Percentiles rank a stretch among this genome's conserved stretches.
These are phyloP conservation scores for Mrakia gelida DNA, from an alignment of 768 basidiomycete genomes.

Conservation along the genomic window DNA sequence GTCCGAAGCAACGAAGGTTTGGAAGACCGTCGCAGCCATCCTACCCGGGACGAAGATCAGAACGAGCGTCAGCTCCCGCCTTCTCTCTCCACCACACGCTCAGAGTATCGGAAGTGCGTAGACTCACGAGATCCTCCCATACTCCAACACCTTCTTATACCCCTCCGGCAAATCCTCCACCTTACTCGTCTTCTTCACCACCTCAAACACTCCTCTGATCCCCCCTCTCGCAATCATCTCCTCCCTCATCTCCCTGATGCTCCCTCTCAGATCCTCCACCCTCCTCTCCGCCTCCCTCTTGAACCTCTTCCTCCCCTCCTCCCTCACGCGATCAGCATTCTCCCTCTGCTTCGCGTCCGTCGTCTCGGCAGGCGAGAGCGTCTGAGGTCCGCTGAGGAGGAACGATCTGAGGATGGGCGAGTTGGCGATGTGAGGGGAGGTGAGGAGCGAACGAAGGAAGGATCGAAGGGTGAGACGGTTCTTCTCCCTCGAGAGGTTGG, in stretches of 20 bases:
- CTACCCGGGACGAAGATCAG: slow-evolving; percentile 47
- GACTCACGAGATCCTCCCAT: slow-evolving; percentile 92
- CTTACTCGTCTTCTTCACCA: slow-evolving; percentile 73
- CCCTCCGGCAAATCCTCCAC: slow-evolving; percentile 74
- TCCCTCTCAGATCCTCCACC: slow-evolving; percentile 77
- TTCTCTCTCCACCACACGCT: too few species aligned
- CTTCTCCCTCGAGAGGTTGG: slow-evolving; percentile 66
- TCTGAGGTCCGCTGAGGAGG: slow-evolving; percentile 69
- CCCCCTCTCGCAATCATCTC: slow-evolving; percentile 72
- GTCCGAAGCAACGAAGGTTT: slow-evolving; percentile 88
- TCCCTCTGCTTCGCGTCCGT: slow-evolving; percentile 75
- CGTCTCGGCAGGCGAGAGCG: slow-evolving; percentile 63
- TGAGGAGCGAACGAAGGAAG: slow-evolving; percentile 77
- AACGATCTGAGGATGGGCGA: slow-evolving; percentile 84
- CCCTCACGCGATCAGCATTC: slow-evolving; percentile 79
- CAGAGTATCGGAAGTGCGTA: too few species aligned
- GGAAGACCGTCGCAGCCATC: slow-evolving; percentile 92
- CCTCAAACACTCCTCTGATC: slow-evolving; percentile 77
- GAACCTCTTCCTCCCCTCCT: slow-evolving; percentile 81
- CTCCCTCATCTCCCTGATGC: slow-evolving; percentile 82
- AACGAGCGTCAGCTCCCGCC: neutral
- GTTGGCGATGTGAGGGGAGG: slow-evolving; percentile 66
- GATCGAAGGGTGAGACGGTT: slow-evolving; percentile 89
- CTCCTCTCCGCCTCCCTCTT: slow-evolving; percentile 76
- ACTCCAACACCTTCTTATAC: slow-evolving; percentile 86